Evolutionary conservation across 1,284 basidiomycete species (phyloP), one percentile per base, ranked within the genome.

Genomic region (Ganoderma resinaceum): DNA sequence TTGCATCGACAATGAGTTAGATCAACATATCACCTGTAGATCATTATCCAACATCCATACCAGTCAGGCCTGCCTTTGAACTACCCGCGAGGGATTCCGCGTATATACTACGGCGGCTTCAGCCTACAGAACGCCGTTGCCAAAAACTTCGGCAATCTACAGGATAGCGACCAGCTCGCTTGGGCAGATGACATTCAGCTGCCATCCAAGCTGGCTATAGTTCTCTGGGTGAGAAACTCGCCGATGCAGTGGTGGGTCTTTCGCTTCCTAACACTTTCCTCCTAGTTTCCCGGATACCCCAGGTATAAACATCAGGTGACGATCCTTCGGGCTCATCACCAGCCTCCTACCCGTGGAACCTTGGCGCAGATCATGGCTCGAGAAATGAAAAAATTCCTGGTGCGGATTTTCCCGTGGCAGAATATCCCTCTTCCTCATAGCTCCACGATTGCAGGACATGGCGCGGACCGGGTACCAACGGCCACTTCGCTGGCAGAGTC

Each of bases 281-380:
- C 7, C n/a, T 46, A 58, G 55, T 37, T 58, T 37, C 55, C 33
- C 20, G 33, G 33, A n/a, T 58, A 58, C 33, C 55, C 55, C 31
- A 35, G 20, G 18, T 58, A 58, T 35, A 58, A 58, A n/a, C 55
- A 23, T 18, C 55, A 37, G 55, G 55, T 35, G 55, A 58, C 55
- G 3, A 9, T 58, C 31, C 33, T 58, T 37, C 55, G 33, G 8
- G 18, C 55, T n/a, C 55, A 37, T 37, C 20, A 18, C 9, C 33
- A 5, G 33, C 55, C 55, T 7, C 55, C 55, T 5, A 58, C 55
- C 33, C 31, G 55, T 5, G 55, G 55, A n/a, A 37, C 9, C 7
- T n/a, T 58, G 18, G 55, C 55, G 18, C 20, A 20, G 8, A 37
- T 37, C 20, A 11, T 58, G 8, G 55, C 55, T 7, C 55, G 31